These are phyloP conservation scores for Eleusine indica DNA, from an alignment of 176 grass and related monocot species.

Conservation along the genomic window DNA sequence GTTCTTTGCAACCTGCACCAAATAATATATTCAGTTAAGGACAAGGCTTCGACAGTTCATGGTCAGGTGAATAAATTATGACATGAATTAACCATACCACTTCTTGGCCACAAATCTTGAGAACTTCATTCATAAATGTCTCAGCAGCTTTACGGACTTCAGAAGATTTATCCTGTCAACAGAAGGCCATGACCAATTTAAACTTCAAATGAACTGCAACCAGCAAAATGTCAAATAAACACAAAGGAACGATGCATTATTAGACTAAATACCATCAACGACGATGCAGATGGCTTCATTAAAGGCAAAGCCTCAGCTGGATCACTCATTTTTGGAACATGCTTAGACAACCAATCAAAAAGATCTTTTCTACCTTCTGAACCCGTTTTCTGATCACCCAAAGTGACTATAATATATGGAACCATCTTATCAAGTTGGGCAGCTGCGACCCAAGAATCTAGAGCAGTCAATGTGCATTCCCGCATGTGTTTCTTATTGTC, in stretches of 20 bases:
- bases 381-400: conserved; percentile 89
- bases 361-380: conserved; percentile 97
- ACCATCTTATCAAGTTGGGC: conserved; percentile 99
- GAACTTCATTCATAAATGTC: conserved; percentile 84
- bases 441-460: conserved; percentile 90
- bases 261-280: conserved; percentile 67
- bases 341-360: conserved; percentile 98
- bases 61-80: not conserved
- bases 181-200: conserved; percentile 41
- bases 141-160: conserved; percentile 97
- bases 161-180: conserved; percentile 91
- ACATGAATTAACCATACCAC: conserved; percentile 54
- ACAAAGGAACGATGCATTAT: conserved; percentile 6
- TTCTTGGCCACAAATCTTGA: conserved; percentile 86
- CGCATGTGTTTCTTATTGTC: conserved; percentile 99
- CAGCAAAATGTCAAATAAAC: conserved; percentile 11
- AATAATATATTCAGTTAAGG: conserved; percentile 7
- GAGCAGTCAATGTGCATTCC: conserved; percentile 77
- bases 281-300: conserved; percentile 82
- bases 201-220: conserved; percentile 20
- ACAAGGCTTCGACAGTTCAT: conserved; percentile 3
- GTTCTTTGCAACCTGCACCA: conserved; percentile 68
- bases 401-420: conserved; percentile 73
- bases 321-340: conserved; percentile 77
- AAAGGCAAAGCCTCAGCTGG: conserved; percentile 84